phyloP scores from a whole-genome alignment of 345 rosid genomes.

The Conringia planisiliqua region DNA sequence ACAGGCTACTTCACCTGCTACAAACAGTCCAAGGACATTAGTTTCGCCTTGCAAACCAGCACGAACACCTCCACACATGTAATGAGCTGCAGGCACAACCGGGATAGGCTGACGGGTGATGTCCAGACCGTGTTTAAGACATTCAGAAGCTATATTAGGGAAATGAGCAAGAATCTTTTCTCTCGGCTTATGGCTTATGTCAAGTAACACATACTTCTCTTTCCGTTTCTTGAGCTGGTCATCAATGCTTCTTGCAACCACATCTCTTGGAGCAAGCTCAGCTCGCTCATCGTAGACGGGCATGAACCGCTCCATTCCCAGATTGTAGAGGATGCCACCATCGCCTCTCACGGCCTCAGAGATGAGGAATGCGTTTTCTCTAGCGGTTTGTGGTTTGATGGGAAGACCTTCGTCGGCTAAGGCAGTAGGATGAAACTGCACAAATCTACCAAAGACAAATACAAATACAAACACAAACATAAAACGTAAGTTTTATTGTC shows the following conservation, averaged over 20 bases:
- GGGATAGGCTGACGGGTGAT: conserved; percentile 80
- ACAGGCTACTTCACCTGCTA: conserved; percentile 98
- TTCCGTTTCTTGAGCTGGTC: conserved; percentile 81
- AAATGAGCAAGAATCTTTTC: conserved; percentile 88
- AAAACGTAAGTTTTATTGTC: not conserved
- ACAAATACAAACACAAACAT: not conserved
- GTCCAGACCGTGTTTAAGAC: conserved; percentile 73
- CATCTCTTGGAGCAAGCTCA: conserved; percentile 97
- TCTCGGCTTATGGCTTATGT: conserved; percentile 80
- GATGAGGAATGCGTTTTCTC: conserved; percentile 90
- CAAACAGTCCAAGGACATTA: conserved; percentile 79
- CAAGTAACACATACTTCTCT: conserved; percentile 79
- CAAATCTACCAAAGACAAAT: conserved; percentile 53
- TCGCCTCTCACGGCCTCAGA: conserved; percentile 92
- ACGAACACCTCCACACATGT: conserved; percentile 97
- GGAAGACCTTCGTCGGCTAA: conserved; percentile 97
- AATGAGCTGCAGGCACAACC: conserved; percentile 94
- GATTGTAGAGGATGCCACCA: conserved; percentile 89
- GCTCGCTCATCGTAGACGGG: conserved; percentile 82
- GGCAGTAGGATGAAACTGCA: conserved; percentile 98
- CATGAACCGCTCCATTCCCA: conserved; percentile 84
- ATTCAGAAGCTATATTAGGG: conserved; percentile 89
- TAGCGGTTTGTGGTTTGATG: conserved; percentile 48
- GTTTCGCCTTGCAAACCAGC: conserved; percentile 93
- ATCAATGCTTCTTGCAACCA: conserved; percentile 93